These are phyloP conservation scores for Phytophthora brassicae DNA, from an alignment of 352 stramenopile genomes.

Conservation along the genomic window DNA sequence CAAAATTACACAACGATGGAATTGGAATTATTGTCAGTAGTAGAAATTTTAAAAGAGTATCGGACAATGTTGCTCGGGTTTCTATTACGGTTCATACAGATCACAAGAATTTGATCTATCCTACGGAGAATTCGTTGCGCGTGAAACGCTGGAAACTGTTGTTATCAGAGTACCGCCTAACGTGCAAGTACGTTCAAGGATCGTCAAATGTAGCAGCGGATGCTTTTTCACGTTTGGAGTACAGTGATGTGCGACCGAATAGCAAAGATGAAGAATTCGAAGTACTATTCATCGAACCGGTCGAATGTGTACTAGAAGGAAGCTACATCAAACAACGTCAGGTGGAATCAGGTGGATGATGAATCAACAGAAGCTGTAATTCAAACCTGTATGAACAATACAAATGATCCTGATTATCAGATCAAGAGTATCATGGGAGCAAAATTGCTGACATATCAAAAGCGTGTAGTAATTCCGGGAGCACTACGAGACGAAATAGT, in stretches of 20 bases:
- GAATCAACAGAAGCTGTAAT: not conserved
- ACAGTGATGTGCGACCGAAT: too few relatives aligned
- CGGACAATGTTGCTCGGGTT: constrained; percentile 7
- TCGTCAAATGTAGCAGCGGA: not conserved
- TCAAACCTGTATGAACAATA: not conserved
- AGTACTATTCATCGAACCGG: not conserved
- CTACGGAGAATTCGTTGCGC: not conserved
- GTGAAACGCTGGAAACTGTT: constrained; percentile 3
- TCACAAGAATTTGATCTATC: constrained; percentile 6
- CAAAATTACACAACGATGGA: constrained; percentile 10
- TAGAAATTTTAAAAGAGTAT: constrained; percentile 8
- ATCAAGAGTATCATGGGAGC: not conserved
- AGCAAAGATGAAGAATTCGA: not conserved
- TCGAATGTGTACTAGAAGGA: not conserved
- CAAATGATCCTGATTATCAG: not conserved
- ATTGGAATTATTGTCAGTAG: not conserved
- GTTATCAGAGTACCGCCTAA: not conserved
- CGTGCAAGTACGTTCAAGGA: not conserved
- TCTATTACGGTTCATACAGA: not conserved
- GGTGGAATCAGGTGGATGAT: not conserved
- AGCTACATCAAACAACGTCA: too few relatives aligned
- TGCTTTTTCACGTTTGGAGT: not conserved
- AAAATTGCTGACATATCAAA: not conserved
- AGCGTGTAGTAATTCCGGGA: not conserved
- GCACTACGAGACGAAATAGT: not conserved